A percentile compares a stretch with the other conserved stretches of the same genome.
These are phyloP conservation scores for Phytophthora meadii DNA, from an alignment of 352 stramenopile genomes.

Conservation along the genomic window DNA sequence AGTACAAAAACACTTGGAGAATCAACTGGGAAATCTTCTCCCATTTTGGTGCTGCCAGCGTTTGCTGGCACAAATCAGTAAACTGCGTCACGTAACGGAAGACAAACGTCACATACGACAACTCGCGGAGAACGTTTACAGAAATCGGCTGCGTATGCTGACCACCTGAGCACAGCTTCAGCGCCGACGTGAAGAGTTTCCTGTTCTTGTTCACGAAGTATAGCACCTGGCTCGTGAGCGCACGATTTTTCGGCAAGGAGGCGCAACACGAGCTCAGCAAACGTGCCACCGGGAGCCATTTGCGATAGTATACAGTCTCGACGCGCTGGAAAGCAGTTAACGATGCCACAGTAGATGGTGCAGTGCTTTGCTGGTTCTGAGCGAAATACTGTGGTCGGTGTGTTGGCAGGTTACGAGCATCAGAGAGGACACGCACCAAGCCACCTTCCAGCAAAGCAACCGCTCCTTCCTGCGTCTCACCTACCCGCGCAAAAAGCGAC, in stretches of 20 bases:
- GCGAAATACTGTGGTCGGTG: constrained; percentile 71
- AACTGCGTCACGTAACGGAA: constrained; percentile 86
- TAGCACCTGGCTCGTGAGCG: constrained; percentile 64
- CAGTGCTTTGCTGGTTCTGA: constrained; percentile 43
- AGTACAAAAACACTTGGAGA: constrained; percentile 74
- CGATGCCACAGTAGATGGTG: constrained; percentile 37
- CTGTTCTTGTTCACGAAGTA: constrained; percentile 69
- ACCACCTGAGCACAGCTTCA: constrained; percentile 60
- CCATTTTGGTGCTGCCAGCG: constrained; percentile 68
- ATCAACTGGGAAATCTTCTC: constrained; percentile 79
- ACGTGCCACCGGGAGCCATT: constrained; percentile 80
- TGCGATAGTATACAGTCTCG: constrained; percentile 71
- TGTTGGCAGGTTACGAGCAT: constrained; percentile 67
- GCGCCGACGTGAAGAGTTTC: constrained; percentile 71
- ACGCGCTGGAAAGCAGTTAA: constrained; percentile 65
- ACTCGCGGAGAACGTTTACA: constrained; percentile 69
- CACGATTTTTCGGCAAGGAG: constrained; percentile 74
- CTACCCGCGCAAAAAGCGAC: constrained; percentile 77
- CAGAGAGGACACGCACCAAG: constrained; percentile 68
- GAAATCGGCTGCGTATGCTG: constrained; percentile 44
- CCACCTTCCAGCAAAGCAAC: constrained; percentile 76
- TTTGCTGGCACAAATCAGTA: constrained; percentile 68
- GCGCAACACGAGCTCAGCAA: constrained; percentile 65
- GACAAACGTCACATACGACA: constrained; percentile 81
- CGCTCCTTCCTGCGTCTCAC: constrained; percentile 66